phyloP scores from a whole-genome alignment of 2,329 filamentous ascomycete genomes.

The Macrophomina pseudophaseolina region DNA sequence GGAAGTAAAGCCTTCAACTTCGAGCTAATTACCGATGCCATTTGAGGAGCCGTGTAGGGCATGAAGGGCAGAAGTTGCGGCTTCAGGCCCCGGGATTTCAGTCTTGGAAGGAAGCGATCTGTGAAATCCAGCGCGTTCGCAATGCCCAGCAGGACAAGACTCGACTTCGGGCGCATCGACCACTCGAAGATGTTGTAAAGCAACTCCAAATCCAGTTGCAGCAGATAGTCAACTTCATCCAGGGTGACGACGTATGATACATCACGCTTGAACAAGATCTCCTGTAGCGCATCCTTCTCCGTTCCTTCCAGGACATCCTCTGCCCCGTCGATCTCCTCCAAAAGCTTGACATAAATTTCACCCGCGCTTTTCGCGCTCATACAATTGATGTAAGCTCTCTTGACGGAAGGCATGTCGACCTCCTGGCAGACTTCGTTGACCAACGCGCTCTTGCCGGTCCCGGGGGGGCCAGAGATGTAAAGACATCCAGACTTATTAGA shows the following conservation, averaged over 20 bases:
- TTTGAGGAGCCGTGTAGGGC: conserved; percentile 86
- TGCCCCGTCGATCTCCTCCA: conserved; percentile 69
- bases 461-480: conserved; percentile 94
- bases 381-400: conserved; percentile 87
- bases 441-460: conserved; percentile 96
- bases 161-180: conserved; percentile 82
- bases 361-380: conserved; percentile 92
- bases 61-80: conserved; percentile 89
- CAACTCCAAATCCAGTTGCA: conserved; percentile 86
- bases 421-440: conserved; percentile 77
- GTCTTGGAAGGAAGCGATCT: conserved; percentile 88
- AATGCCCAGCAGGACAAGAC: conserved; percentile 85
- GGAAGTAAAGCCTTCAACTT: conserved; percentile 79
- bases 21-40: conserved; percentile 83
- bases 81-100: conserved; percentile 91
- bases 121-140: conserved; percentile 96
- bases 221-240: conserved; percentile 93
- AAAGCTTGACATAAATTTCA: conserved; percentile 80
- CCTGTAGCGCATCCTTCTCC: conserved; percentile 70
- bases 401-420: conserved; percentile 59
- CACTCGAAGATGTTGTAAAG: conserved; percentile 96
- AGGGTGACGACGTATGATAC: conserved; percentile 80
- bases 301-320: conserved; percentile 67
- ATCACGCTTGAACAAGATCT: conserved; percentile 68
- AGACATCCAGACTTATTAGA: conserved; percentile 75